Evolutionary conservation across 805 yeast genomes (phyloP).

Genomic region (Kodamaea jinghongensis): DNA sequence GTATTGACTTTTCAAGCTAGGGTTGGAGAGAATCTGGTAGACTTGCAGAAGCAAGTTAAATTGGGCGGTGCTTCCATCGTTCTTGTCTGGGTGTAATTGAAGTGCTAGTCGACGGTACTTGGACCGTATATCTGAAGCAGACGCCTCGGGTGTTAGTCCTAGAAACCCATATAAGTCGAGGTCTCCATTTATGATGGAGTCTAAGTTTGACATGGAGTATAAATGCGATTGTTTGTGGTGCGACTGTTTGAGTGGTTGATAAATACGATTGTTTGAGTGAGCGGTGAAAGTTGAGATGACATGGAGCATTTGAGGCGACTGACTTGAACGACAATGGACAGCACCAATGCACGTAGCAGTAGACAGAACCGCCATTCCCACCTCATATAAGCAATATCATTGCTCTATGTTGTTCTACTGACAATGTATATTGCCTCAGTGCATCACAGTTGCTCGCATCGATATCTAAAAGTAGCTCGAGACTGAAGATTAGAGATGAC

Average conservation of each 20-base stretch:
- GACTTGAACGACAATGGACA: too few species aligned
- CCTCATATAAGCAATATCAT: too few species aligned
- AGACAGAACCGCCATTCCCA: too few species aligned
- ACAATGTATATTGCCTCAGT: too few species aligned
- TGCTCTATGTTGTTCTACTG: too few species aligned
- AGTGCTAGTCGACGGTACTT: constrained; percentile 37
- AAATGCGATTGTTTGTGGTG: not conserved
- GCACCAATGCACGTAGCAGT: too few species aligned
- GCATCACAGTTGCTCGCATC: too few species aligned
- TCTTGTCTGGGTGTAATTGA: constrained; percentile 41
- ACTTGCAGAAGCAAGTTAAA: constrained; percentile 31
- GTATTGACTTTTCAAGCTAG: constrained; percentile 25
- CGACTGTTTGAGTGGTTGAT: not conserved
- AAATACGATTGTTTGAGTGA: too few species aligned
- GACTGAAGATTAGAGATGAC: too few species aligned
- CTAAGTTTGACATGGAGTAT: not conserved
- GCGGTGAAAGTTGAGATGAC: too few species aligned
- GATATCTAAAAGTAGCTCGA: too few species aligned
- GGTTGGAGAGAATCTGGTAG: constrained; percentile 31
- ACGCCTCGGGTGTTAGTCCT: constrained; percentile 21
- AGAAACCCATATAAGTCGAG: constrained; percentile 25
- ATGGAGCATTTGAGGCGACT: too few species aligned
- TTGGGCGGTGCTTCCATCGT: constrained; percentile 16
- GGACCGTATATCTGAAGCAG: constrained; percentile 21
- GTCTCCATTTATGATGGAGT: not conserved